Evolutionary conservation across 768 basidiomycete genomes (phyloP), one percentile per base, ranked within the genome.

Genomic region (Pisolithus sp.): DNA sequence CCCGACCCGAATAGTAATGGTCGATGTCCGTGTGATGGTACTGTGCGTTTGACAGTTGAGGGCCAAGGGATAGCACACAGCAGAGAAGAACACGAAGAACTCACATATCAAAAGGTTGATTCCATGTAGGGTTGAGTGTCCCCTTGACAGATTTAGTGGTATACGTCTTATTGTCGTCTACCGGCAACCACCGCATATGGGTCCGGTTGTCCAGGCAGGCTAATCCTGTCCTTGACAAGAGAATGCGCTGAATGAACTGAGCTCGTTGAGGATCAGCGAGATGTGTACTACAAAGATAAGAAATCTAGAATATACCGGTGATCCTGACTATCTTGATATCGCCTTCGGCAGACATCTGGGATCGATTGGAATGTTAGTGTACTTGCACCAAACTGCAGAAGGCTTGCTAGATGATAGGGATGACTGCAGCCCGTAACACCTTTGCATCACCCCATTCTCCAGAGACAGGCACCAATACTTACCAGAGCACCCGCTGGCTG

Each of bases 161-260:
- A 63, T 80, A 81, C 13, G 85, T 85, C 67, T 92, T 86, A 59
- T 89, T 84, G 45, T 82, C 84, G 62, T 93, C 91, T 53, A 93
- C 85, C 7, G 87, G 89, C n/a, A 45, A 95, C 75, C 10, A 93
- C 86, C 7, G 87, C 90, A 63, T 92, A 92, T 4, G 92, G 92
- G 68, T 93, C 89, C 2, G 92, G 43, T 28, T 18, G 30, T 7
- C 30, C 30, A 8, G 30, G 30, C 7, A 31, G 9, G 30, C 30
- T 31, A 31, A 31, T 7, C 10, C 9, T 87, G 20, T 89, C 80
- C 65, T 90, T 91, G 55, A 73, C 77, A 26, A 92, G 78, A 34
- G 80, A 79, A 57, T 76, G 81, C 40, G 89, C 92, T 26, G 83
- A 85, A 59, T 85, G 82, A 52, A 92, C 89, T 91, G 59, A 37